Percentiles rank a stretch among this genome's conserved stretches.
These are phyloP conservation scores for Curvularia sp. DNA, from an alignment of 2,329 filamentous ascomycete genomes.

Conservation along the genomic window DNA sequence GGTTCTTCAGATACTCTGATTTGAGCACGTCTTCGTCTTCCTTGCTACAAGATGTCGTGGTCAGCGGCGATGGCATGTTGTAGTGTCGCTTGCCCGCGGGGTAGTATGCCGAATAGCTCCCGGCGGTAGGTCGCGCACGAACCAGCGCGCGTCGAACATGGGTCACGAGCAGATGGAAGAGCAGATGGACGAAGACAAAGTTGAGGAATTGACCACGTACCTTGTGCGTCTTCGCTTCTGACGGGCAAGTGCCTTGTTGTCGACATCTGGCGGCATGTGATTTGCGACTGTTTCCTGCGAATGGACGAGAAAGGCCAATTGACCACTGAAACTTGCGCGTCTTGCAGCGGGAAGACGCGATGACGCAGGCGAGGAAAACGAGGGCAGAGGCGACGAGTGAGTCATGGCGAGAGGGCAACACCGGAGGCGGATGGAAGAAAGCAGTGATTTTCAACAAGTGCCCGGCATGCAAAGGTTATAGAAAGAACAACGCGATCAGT, in stretches of 20 bases:
- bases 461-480: conserved; percentile 23
- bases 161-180: conserved; percentile 26
- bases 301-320: conserved; percentile 66
- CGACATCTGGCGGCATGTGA: conserved; percentile 63
- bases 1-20: conserved; percentile 80
- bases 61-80: conserved; percentile 39
- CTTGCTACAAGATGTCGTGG: conserved; percentile 43
- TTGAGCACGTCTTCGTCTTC: conserved; percentile 91
- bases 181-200: conserved; percentile 21
- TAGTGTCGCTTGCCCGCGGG: conserved; percentile 29
- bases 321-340: conserved; percentile 38
- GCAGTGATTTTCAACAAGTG: conserved; percentile 2
- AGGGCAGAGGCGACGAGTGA: conserved; percentile 36
- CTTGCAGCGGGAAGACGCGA: conserved; percentile 28
- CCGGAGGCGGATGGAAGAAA: not conserved
- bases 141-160: conserved; percentile 43
- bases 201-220: conserved; percentile 50
- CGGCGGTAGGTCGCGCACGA: conserved; percentile 33
- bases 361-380: conserved; percentile 35
- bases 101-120: conserved; percentile 27
- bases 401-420: conserved; percentile 25
- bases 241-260: conserved; percentile 66
- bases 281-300: conserved; percentile 64
- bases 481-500: conserved; percentile 26
- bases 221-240: conserved; percentile 69